Conservation (phyloP, 257 asterid species). For the Nicotiana tomentosiformis region DNA sequence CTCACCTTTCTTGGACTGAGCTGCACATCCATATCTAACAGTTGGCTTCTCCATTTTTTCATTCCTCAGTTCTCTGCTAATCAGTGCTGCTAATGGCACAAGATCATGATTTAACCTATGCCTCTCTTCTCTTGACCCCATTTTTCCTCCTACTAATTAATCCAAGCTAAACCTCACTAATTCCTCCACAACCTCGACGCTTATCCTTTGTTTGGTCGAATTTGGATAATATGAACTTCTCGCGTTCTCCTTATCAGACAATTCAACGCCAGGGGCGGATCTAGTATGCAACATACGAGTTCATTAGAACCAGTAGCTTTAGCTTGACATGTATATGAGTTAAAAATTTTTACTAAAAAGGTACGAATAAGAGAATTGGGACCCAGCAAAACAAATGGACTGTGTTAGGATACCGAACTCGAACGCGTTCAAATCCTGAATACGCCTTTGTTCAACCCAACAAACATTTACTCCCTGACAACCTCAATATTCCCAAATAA, state of each 20-base stretch:
- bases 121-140: slow-evolving; percentile 67
- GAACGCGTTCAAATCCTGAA: no score
- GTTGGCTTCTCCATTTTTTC: slow-evolving; percentile 78
- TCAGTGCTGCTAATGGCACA: slow-evolving; percentile 65
- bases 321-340: no score
- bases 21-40: slow-evolving; percentile 61
- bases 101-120: slow-evolving; percentile 37
- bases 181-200: slow-evolving; percentile 3
- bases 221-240: not conserved
- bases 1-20: slow-evolving; percentile 76
- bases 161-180: not conserved
- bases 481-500: not conserved
- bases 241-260: not conserved
- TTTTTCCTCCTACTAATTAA: slow-evolving; percentile 7
- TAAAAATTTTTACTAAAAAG: no score
- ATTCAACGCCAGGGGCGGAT: no score
- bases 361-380: no score
- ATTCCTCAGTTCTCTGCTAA: slow-evolving; percentile 59
- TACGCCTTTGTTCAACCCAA: not conserved
- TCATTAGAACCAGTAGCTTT: no score
- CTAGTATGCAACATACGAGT: no score
- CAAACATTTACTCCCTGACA: not conserved
- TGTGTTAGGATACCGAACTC: no score
- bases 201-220: not conserved
- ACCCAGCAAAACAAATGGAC: no score